These are phyloP conservation scores for Stachybotrys chlorohalonatus DNA, from an alignment of 2,329 filamentous ascomycete species.

Conservation along the genomic window DNA sequence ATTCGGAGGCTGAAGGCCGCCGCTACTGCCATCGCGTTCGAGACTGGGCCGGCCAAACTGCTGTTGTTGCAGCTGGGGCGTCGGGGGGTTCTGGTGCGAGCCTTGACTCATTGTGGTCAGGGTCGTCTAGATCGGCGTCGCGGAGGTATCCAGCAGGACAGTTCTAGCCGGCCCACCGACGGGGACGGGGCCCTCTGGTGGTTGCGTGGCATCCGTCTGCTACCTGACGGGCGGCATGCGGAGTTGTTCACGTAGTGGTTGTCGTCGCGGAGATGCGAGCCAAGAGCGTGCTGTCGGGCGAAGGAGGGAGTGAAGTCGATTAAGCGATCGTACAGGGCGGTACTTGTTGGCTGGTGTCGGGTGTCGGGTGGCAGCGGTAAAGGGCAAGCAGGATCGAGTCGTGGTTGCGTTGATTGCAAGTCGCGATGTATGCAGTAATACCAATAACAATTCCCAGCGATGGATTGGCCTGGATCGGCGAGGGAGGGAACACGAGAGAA, in stretches of 20 bases:
- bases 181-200: slow-evolving; percentile 27
- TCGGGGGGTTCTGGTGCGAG: slow-evolving; percentile 15
- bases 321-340: not conserved
- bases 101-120: slow-evolving; percentile 21
- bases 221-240: slow-evolving; percentile 4
- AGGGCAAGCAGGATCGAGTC: too few relatives aligned
- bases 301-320: not conserved
- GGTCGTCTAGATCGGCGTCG: slow-evolving; percentile 18
- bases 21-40: slow-evolving; percentile 39
- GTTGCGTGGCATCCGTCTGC: slow-evolving; percentile 26
- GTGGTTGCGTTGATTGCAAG: too few relatives aligned
- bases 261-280: not conserved
- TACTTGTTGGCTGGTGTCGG: too few relatives aligned
- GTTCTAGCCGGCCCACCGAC: slow-evolving; percentile 24
- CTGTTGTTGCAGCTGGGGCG: slow-evolving; percentile 22
- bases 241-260: slow-evolving; percentile 2
- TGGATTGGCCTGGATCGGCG: not conserved
- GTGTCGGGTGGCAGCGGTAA: too few relatives aligned
- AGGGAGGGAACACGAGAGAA: not conserved
- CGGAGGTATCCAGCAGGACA: slow-evolving; percentile 23
- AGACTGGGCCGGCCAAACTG: slow-evolving; percentile 23
- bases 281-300: not conserved
- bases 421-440: too few relatives aligned
- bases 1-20: slow-evolving; percentile 39
- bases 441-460: not conserved